These are phyloP conservation scores for Elsinoe fawcettii DNA, from an alignment of 2,329 filamentous ascomycete genomes.

Conservation along the genomic window DNA sequence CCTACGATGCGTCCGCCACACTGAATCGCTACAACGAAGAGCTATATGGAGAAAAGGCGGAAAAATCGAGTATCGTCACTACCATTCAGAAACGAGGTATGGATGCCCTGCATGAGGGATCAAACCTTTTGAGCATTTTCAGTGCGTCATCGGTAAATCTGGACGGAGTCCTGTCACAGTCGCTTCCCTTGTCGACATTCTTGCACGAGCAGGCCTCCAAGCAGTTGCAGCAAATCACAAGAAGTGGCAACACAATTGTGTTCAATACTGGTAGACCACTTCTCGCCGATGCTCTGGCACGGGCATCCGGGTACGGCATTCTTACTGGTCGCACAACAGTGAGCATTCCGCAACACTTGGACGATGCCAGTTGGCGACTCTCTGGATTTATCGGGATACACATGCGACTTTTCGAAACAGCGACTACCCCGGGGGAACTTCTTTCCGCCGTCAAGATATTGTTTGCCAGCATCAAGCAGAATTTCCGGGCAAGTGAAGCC, in stretches of 20 bases:
- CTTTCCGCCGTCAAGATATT: slow-evolving; percentile 73
- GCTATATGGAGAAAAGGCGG: slow-evolving; percentile 80
- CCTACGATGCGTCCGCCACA: slow-evolving; percentile 85
- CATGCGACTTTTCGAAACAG: slow-evolving; percentile 73
- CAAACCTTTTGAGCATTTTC: slow-evolving; percentile 74
- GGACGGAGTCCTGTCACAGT: slow-evolving; percentile 37
- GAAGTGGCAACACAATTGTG: slow-evolving; percentile 67
- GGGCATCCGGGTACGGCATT: slow-evolving; percentile 70
- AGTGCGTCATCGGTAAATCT: slow-evolving; percentile 73
- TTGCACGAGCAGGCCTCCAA: slow-evolving; percentile 65
- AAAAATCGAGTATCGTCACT: slow-evolving; percentile 81
- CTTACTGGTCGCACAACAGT: slow-evolving; percentile 78
- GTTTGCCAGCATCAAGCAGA: slow-evolving; percentile 77
- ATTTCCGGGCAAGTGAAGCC: slow-evolving; percentile 95
- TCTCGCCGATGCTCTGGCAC: slow-evolving; percentile 79
- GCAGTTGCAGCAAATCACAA: slow-evolving; percentile 60
- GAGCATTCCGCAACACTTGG: slow-evolving; percentile 71
- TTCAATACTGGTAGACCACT: slow-evolving; percentile 83
- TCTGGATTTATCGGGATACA: slow-evolving; percentile 85
- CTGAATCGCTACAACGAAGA: slow-evolving; percentile 87
- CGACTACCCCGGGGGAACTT: slow-evolving; percentile 61
- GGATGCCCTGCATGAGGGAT: slow-evolving; percentile 69
- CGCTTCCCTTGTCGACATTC: slow-evolving; percentile 57
- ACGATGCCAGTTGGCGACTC: slow-evolving; percentile 86
- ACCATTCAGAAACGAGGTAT: slow-evolving; percentile 83